Conservation (phyloP, 129 eudicot species). For the Mikania micrantha region DNA sequence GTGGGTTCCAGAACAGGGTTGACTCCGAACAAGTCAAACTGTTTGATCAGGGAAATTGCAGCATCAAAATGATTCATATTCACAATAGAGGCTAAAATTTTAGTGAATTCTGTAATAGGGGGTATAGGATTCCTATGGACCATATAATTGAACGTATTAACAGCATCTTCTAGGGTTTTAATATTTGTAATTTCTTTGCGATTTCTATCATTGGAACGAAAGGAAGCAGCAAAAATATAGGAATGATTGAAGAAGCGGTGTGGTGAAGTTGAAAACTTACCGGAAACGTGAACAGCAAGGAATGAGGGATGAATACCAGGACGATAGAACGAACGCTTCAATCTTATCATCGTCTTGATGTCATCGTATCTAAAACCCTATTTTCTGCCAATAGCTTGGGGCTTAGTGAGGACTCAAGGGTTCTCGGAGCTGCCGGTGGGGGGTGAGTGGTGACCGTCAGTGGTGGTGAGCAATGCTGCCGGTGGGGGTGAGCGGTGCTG, state of each 20-base stretch:
- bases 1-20: constrained; percentile 9
- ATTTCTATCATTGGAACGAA: constrained; percentile 18
- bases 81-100: constrained; percentile 14
- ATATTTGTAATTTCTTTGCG: background rate
- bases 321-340: constrained; percentile 10
- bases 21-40: constrained; percentile 20
- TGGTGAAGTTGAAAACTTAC: constrained; percentile 23
- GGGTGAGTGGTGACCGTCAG: no score
- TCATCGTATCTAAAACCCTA: constrained; percentile 14
- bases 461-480: no score
- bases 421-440: no score
- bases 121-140: constrained; percentile 14
- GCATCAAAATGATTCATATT: constrained; percentile 14
- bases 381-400: no score
- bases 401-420: no score
- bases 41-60: constrained; percentile 22
- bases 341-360: constrained; percentile 2
- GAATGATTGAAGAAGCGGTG: constrained; percentile 10
- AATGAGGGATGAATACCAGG: background rate
- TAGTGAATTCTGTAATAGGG: constrained; percentile 19
- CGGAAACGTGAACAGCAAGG: background rate
- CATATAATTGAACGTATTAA: constrained; percentile 13
- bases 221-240: constrained; percentile 7
- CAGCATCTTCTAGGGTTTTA: constrained; percentile 25
- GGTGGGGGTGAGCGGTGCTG: no score